Evolutionary conservation across 164 flowering plant genomes (phyloP).

Genomic region (Euptelea pleiosperma): DNA sequence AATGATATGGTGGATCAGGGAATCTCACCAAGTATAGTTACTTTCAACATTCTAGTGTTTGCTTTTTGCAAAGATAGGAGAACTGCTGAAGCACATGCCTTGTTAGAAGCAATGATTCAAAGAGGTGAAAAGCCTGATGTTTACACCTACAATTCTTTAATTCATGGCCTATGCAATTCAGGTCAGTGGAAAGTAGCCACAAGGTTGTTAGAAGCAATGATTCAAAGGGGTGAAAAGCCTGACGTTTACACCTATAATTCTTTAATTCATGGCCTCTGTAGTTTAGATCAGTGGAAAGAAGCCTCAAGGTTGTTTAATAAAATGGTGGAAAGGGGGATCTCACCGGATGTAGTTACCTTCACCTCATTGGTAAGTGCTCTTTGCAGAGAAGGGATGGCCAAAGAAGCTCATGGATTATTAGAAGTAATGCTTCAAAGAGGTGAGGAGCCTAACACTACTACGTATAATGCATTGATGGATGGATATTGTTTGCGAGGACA

Average conservation of each 20-base stretch:
- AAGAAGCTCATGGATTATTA: constrained; percentile 1
- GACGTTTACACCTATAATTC: neutral
- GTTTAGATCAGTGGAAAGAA: neutral
- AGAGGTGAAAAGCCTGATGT: neutral
- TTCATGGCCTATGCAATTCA: neutral
- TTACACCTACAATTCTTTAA: neutral
- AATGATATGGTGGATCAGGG: neutral
- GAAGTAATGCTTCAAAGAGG: constrained; percentile 1
- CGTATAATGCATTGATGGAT: neutral
- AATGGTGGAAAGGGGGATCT: neutral
- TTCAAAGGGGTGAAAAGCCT: neutral
- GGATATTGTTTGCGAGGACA: constrained; percentile 8
- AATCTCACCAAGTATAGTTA: neutral
- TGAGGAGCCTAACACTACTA: neutral
- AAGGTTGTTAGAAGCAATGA: neutral
- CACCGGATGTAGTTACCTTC: neutral
- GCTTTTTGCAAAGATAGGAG: constrained; percentile 4
- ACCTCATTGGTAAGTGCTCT: neutral
- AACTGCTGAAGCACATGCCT: neutral
- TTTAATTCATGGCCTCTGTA: neutral
- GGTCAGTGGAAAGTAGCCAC: neutral
- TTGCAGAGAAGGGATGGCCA: constrained; percentile 5
- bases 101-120: neutral
- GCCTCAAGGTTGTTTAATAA: neutral
- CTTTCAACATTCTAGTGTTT: neutral